Conservation (phyloP, 345 rosid species). For the Ceriops zippeliana region DNA sequence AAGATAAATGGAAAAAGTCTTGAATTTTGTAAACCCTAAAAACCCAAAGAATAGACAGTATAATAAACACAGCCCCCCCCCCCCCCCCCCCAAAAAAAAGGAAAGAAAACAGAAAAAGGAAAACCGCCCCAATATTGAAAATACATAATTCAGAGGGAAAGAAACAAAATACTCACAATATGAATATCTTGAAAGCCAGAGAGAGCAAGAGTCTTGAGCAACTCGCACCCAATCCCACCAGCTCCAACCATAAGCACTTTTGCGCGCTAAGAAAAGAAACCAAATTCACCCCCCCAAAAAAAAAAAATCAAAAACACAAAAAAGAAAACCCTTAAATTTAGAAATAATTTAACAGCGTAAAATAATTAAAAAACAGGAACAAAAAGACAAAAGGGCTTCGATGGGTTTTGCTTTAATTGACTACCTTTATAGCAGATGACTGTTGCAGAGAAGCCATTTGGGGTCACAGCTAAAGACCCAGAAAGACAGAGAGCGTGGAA, state of each 20-base stretch:
- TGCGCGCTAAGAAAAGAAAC: conserved; percentile 54
- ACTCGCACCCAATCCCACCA: conserved; percentile 98
- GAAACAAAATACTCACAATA: conserved; percentile 53
- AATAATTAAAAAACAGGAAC: neutral
- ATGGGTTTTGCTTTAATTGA: neutral
- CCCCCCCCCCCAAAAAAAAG: too few relatives aligned
- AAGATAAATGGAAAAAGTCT: too few relatives aligned
- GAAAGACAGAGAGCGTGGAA: neutral
- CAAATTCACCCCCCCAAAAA: neutral
- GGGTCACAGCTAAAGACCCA: neutral
- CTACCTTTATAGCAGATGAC: conserved; percentile 55
- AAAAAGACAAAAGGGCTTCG: neutral
- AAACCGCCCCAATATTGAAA: neutral
- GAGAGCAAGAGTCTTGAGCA: conserved; percentile 91
- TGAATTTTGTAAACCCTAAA: neutral
- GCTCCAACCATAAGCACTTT: conserved; percentile 99
- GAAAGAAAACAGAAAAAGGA: neutral
- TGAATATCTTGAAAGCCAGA: conserved; percentile 90
- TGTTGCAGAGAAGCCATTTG: conserved; percentile 53
- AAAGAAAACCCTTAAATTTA: conserved; percentile 13
- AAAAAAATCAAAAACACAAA: neutral
- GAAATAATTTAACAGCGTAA: neutral
- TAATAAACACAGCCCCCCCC: neutral
- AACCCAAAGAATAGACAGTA: neutral
- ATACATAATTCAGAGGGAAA: neutral